Conservation (phyloP, 768 basidiomycete species). For the Mycena crocata region DNA sequence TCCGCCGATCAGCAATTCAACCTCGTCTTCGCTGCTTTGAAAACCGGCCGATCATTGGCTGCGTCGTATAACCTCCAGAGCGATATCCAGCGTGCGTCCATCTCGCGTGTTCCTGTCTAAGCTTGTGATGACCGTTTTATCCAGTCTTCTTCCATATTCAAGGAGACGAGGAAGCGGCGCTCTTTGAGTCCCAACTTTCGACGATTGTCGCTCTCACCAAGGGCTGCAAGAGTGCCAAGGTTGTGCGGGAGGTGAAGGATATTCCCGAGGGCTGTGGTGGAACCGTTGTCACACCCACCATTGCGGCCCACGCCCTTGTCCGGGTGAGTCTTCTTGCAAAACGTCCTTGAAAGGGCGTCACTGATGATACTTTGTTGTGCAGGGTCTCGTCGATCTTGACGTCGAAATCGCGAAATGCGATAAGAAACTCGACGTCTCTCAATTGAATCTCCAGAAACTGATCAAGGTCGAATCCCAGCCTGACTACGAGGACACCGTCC, state of each 20-base stretch:
- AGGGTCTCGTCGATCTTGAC: constrained; percentile 93
- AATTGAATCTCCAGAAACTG: constrained; percentile 80
- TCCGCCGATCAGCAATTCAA: constrained; percentile 90
- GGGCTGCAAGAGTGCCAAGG: constrained; percentile 81
- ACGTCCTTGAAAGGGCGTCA: not conserved
- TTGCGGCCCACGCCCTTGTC: constrained; percentile 87
- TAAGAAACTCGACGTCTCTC: constrained; percentile 86
- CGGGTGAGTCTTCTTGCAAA: constrained; percentile 62
- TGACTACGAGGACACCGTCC: constrained; percentile 85
- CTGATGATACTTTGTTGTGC: not conserved
- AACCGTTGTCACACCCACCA: constrained; percentile 77
- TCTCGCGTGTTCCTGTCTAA: constrained; percentile 4
- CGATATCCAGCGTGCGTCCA: constrained; percentile 79
- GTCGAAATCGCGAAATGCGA: constrained; percentile 89
- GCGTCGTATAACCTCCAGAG: constrained; percentile 90
- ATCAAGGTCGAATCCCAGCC: constrained; percentile 75
- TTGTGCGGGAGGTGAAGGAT: constrained; percentile 72
- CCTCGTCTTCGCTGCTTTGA: constrained; percentile 82
- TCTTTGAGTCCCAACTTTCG: constrained; percentile 78
- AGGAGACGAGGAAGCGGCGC: constrained; percentile 66
- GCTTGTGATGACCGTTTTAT: constrained; percentile 20
- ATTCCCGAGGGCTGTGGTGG: constrained; percentile 92
- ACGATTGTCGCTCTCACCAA: constrained; percentile 89
- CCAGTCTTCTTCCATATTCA: constrained; percentile 85
- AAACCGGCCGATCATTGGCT: constrained; percentile 84